phyloP scores from a whole-genome alignment of 805 yeast species.

The Starmerella scarabaei region DNA sequence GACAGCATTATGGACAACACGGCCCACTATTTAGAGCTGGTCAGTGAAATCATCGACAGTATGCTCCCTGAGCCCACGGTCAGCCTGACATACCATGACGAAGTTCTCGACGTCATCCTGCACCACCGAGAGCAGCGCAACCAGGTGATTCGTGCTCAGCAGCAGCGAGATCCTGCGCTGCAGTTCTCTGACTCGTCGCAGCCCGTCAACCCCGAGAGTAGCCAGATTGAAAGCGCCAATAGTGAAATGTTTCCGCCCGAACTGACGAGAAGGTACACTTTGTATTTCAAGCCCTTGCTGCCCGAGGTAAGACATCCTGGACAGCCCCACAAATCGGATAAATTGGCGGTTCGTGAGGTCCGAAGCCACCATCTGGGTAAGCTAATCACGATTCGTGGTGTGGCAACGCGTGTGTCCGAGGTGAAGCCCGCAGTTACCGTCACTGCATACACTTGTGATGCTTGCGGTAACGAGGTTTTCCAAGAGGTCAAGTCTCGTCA shows the following conservation, averaged over 20 bases:
- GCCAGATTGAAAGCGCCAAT: slow-evolving; percentile 17
- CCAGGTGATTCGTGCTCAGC: slow-evolving; percentile 55
- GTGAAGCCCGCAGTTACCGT: slow-evolving; percentile 87
- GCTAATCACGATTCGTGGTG: slow-evolving; percentile 81
- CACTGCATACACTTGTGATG: slow-evolving; percentile 93
- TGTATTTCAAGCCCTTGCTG: slow-evolving; percentile 75
- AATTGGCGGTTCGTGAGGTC: slow-evolving; percentile 80
- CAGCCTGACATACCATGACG: slow-evolving; percentile 68
- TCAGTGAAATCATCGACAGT: slow-evolving; percentile 62
- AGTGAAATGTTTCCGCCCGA: slow-evolving; percentile 64
- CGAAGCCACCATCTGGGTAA: slow-evolving; percentile 75
- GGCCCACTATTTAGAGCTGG: slow-evolving; percentile 62
- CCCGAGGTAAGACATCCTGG: slow-evolving; percentile 23
- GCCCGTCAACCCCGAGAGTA: slow-evolving; percentile 1
- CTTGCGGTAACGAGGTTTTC: slow-evolving; percentile 91
- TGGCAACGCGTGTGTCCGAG: slow-evolving; percentile 88
- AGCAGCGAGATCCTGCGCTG: slow-evolving; percentile 32
- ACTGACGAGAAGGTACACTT: slow-evolving; percentile 70
- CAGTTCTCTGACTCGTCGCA: slow-evolving; percentile 16
- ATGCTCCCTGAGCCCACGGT: slow-evolving; percentile 78
- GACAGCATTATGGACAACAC: slow-evolving; percentile 60
- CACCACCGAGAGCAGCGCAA: slow-evolving; percentile 83
- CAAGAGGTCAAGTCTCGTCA: slow-evolving; percentile 81
- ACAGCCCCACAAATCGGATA: slow-evolving; percentile 28
- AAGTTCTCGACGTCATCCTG: slow-evolving; percentile 81